Percentiles rank a stretch among this genome's conserved stretches.
phyloP scores from a whole-genome alignment of 2,329 filamentous ascomycete genomes.

The Blastomyces parvus region DNA sequence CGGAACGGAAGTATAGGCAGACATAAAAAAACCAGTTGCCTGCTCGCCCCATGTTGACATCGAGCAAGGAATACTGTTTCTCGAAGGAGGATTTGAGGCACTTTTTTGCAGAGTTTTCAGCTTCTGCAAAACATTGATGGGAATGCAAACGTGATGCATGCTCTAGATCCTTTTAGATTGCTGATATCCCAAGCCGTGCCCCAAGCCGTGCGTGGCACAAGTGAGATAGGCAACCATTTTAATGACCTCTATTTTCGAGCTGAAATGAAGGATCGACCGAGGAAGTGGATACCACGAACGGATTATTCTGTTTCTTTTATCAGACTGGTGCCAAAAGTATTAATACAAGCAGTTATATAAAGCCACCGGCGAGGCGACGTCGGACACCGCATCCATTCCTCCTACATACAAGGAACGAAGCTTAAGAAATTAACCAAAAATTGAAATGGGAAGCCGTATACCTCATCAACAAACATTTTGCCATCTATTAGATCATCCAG shows the following conservation, averaged over 20 bases:
- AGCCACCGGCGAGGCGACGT: too few species aligned
- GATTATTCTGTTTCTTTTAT: background rate
- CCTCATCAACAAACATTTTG: background rate
- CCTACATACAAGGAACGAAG: background rate
- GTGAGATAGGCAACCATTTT: background rate
- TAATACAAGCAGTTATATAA: too few species aligned
- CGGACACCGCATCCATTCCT: too few species aligned
- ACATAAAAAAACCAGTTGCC: background rate
- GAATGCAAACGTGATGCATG: background rate
- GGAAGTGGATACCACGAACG: background rate
- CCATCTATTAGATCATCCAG: background rate
- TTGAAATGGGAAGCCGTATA: background rate
- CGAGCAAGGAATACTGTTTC: too few species aligned
- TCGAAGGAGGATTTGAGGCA: too few species aligned
- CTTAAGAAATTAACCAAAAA: background rate
- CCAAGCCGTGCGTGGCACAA: too few species aligned
- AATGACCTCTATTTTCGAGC: background rate
- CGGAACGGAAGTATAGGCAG: background rate
- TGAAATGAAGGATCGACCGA: background rate
- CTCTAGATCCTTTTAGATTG: too few species aligned
- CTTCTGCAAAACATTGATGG: too few species aligned
- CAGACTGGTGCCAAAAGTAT: too few species aligned
- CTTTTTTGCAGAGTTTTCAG: too few species aligned
- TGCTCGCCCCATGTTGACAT: too few species aligned
- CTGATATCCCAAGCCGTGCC: too few species aligned